A percentile compares a stretch with the other conserved stretches of the same genome.
Evolutionary conservation across 2,329 filamentous ascomycete species (phyloP).

Genomic region (Colletotrichum tamarilloi): DNA sequence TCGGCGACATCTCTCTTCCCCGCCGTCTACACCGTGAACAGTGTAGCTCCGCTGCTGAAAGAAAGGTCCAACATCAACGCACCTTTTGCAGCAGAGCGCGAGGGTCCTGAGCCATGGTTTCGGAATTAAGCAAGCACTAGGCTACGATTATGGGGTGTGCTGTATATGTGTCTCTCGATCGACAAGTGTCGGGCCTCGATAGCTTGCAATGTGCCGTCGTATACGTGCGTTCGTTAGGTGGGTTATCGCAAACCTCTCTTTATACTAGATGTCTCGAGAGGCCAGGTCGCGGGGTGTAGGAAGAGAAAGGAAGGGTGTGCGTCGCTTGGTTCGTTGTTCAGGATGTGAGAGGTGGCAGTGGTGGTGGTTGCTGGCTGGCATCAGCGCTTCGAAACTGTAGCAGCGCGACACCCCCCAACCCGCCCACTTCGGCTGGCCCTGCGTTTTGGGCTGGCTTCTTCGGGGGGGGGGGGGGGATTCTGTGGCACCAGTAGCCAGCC

Average conservation of each 20-base stretch:
- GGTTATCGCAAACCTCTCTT: not conserved
- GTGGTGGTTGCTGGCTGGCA: constrained; percentile 19
- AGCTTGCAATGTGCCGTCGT: not conserved
- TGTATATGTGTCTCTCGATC: not conserved
- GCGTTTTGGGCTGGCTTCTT: no score
- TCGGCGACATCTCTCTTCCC: no score
- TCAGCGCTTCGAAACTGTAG: constrained; percentile 14
- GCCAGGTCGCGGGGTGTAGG: constrained; percentile 6
- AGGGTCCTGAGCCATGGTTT: constrained; percentile 79
- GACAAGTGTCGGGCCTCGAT: not conserved
- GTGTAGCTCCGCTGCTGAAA: no score
- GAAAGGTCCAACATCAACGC: constrained; percentile 32
- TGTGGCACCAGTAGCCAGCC: not conserved
- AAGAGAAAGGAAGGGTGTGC: not conserved
- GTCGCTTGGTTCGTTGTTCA: not conserved
- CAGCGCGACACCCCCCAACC: constrained; percentile 9
- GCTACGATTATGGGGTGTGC: not conserved
- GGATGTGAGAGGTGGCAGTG: not conserved
- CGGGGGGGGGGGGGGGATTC: no score
- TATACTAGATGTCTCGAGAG: not conserved
- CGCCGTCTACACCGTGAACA: no score
- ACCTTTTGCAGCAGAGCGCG: constrained; percentile 84
- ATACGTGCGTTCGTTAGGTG: not conserved
- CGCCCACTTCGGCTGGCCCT: constrained; percentile 2
- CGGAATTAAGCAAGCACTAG: constrained; percentile 21